Evolutionary conservation across 441 rosid genomes (phyloP).

Genomic region (Metrosideros polymorpha): DNA sequence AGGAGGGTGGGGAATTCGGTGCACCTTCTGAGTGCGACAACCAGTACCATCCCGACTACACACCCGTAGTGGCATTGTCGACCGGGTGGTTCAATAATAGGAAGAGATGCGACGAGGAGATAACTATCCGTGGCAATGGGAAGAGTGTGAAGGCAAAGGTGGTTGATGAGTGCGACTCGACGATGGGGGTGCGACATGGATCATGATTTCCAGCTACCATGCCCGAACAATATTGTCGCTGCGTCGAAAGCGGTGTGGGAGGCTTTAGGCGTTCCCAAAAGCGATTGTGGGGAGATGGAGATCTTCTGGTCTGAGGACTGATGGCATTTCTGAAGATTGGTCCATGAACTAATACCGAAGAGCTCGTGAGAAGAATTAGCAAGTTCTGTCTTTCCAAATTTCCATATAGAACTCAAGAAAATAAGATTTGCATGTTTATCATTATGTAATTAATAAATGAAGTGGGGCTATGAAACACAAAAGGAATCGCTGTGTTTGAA

Average conservation of each 20-base stretch:
- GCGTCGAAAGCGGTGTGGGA: neutral
- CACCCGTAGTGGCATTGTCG: neutral
- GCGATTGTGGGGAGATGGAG: neutral
- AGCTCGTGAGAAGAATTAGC: neutral
- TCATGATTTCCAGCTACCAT: neutral
- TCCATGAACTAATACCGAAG: neutral
- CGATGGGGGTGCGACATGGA: neutral
- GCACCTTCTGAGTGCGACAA: neutral
- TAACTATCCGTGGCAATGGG: neutral
- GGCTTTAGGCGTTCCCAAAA: neutral
- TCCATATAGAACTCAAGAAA: neutral
- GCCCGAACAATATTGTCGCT: neutral
- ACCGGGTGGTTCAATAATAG: neutral
- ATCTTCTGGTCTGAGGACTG: neutral
- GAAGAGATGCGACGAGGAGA: neutral
- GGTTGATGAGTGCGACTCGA: neutral
- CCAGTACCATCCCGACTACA: neutral
- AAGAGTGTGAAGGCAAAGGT: neutral
- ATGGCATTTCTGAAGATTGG: neutral
- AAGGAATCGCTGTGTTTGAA: neutral
- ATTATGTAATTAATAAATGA: neutral
- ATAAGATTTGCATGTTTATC: neutral
- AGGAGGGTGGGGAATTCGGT: neutral
- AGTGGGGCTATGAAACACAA: neutral
- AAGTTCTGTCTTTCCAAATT: neutral